phyloP scores from a whole-genome alignment of 2,329 filamentous ascomycete species.

The Pseudopyricularia cyperi region DNA sequence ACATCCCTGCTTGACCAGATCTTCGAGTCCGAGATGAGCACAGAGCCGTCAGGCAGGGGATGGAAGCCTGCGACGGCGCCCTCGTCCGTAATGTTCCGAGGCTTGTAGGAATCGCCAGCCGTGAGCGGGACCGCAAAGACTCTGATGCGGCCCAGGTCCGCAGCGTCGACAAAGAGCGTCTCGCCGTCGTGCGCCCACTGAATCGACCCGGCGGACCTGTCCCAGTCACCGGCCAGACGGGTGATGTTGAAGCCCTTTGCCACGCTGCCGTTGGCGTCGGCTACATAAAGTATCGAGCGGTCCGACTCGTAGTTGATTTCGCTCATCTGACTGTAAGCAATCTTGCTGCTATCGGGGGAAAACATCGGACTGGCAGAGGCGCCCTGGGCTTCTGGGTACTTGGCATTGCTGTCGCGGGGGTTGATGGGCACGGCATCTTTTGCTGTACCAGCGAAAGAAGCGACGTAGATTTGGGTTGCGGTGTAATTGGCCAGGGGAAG shows the following conservation, averaged over 20 bases:
- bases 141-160: slow-evolving; percentile 16
- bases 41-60: slow-evolving; percentile 12
- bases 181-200: slow-evolving; percentile 12
- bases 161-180: slow-evolving; percentile 15
- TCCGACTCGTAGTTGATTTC: slow-evolving; percentile 42
- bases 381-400: slow-evolving; percentile 18
- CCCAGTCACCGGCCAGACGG: slow-evolving; percentile 17
- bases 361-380: slow-evolving; percentile 27
- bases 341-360: slow-evolving; percentile 40
- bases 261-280: slow-evolving; percentile 14
- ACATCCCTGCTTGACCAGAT: slow-evolving; percentile 22
- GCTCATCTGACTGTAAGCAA: slow-evolving; percentile 50
- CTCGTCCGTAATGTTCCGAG: slow-evolving; percentile 19
- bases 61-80: slow-evolving; percentile 15
- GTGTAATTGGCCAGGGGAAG: slow-evolving; percentile 41
- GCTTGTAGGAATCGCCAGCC: slow-evolving; percentile 12
- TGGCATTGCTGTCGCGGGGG: slow-evolving; percentile 12
- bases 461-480: slow-evolving; percentile 19
- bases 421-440: slow-evolving; percentile 20
- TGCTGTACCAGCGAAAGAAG: slow-evolving; percentile 16
- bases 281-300: slow-evolving; percentile 19
- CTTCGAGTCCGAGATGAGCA: slow-evolving; percentile 20
- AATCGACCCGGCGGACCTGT: slow-evolving; percentile 13
- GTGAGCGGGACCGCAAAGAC: slow-evolving; percentile 17
- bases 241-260: slow-evolving; percentile 32